Evolutionary conservation across 495 filamentous ascomycete species (phyloP).

Genomic region (Daldinia caldariorum): DNA sequence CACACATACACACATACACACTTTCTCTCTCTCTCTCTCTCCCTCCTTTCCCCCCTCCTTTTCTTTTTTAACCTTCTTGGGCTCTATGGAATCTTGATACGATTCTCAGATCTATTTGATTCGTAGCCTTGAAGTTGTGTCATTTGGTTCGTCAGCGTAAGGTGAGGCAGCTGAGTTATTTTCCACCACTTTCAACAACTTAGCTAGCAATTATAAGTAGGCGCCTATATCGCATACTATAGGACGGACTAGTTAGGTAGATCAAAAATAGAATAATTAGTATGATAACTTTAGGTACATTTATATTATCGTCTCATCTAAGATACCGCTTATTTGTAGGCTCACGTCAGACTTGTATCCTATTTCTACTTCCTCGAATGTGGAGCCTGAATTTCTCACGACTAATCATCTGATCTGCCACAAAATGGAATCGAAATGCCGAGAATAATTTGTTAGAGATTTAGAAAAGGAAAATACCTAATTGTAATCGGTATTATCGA

Average conservation of each 20-base stretch:
- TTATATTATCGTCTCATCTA: constrained; percentile 22
- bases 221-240: not conserved
- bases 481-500: too few relatives aligned
- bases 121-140: not conserved
- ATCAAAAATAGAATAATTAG: constrained; percentile 3
- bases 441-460: too few relatives aligned
- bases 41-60: too few relatives aligned
- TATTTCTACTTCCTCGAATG: not conserved
- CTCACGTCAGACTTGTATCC: constrained; percentile 23
- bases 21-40: not conserved
- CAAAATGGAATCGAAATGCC: too few relatives aligned
- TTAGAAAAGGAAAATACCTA: too few relatives aligned
- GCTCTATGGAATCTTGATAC: not conserved
- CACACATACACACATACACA: too few relatives aligned
- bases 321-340: constrained; percentile 1
- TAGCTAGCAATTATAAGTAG: not conserved
- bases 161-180: constrained; percentile 14
- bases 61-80: not conserved
- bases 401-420: too few relatives aligned
- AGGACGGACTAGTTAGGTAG: not conserved
- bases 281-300: constrained; percentile 31
- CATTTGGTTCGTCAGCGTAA: not conserved
- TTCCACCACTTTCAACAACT: not conserved
- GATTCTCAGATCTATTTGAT: not conserved
- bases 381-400: too few relatives aligned